Percentiles rank a stretch among this genome's conserved stretches.
phyloP scores from a whole-genome alignment of 2,329 filamentous ascomycete genomes.

The Penicillium sp. region DNA sequence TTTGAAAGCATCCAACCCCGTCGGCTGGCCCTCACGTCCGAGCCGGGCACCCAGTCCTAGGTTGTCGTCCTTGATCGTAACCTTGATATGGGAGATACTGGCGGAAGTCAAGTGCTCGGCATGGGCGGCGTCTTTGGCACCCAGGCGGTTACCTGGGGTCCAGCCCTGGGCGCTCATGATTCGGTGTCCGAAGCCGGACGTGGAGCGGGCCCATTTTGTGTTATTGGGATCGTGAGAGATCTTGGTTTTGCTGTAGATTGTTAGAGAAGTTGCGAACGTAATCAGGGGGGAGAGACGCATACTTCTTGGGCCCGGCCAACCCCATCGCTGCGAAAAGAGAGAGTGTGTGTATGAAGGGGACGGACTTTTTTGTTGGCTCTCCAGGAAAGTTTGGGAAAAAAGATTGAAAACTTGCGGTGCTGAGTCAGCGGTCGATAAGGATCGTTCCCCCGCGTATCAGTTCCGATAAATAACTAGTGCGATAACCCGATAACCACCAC shows the following conservation, averaged over 20 bases:
- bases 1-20: conserved; percentile 83
- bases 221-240: conserved; percentile 94
- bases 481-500: background rate
- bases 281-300: conserved; percentile 28
- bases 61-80: conserved; percentile 85
- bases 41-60: conserved; percentile 83
- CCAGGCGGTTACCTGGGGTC: conserved; percentile 81
- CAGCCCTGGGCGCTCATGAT: conserved; percentile 89
- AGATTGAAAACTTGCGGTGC: conserved; percentile 8
- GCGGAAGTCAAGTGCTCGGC: conserved; percentile 75
- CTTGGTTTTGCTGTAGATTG: conserved; percentile 60
- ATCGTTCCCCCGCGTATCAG: background rate
- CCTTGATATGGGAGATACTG: conserved; percentile 81
- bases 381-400: background rate
- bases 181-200: conserved; percentile 81
- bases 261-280: conserved; percentile 3
- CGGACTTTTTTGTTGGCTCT: background rate
- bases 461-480: too few species aligned
- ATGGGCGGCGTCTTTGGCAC: conserved; percentile 74
- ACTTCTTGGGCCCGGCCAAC: conserved; percentile 70
- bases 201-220: conserved; percentile 84
- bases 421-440: conserved; percentile 29
- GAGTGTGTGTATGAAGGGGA: conserved; percentile 1
- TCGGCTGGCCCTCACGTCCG: conserved; percentile 71
- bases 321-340: conserved; percentile 56